Evolutionary conservation across 768 basidiomycete species (phyloP).

Genomic region (Psilocybe tampanensis): DNA sequence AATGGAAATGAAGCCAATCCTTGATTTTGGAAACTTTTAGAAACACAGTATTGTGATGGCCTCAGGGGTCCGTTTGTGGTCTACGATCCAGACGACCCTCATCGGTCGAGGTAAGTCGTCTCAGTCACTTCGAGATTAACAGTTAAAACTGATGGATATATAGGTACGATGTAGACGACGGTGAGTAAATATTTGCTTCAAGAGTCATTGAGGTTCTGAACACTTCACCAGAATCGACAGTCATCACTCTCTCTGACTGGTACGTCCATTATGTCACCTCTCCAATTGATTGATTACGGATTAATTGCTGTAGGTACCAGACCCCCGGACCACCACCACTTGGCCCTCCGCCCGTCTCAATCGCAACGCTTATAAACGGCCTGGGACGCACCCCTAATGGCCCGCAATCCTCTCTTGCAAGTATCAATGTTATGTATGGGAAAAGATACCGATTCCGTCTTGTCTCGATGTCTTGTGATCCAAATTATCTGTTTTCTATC

Average conservation of each 20-base stretch:
- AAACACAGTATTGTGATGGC: conserved; percentile 59
- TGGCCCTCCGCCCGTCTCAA: conserved; percentile 27
- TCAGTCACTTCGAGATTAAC: not conserved
- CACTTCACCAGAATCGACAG: conserved; percentile 11
- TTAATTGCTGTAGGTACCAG: conserved; percentile 25
- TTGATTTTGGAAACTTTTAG: conserved; percentile 20
- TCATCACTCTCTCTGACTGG: conserved; percentile 15
- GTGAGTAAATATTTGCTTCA: conserved; percentile 19
- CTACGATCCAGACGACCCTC: conserved; percentile 45
- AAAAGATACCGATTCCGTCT: conserved; percentile 38
- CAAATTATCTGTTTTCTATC: conserved; percentile 43
- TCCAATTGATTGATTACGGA: not conserved
- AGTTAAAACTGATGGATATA: not conserved
- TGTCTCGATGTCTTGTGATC: conserved; percentile 38
- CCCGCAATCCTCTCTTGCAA: conserved; percentile 33
- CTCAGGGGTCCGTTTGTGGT: conserved; percentile 51
- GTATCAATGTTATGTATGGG: conserved; percentile 35
- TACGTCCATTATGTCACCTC: not conserved
- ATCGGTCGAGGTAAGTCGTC: conserved; percentile 21
- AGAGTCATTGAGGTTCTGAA: too few relatives aligned
- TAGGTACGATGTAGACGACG: conserved; percentile 18
- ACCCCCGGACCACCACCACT: conserved; percentile 19
- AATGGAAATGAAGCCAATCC: conserved; percentile 14
- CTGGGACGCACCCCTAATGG: conserved; percentile 42
- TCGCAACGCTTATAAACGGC: conserved; percentile 41